These are phyloP conservation scores for Malus hybrid DNA, from an alignment of 331 rosid species.

Conservation along the genomic window DNA sequence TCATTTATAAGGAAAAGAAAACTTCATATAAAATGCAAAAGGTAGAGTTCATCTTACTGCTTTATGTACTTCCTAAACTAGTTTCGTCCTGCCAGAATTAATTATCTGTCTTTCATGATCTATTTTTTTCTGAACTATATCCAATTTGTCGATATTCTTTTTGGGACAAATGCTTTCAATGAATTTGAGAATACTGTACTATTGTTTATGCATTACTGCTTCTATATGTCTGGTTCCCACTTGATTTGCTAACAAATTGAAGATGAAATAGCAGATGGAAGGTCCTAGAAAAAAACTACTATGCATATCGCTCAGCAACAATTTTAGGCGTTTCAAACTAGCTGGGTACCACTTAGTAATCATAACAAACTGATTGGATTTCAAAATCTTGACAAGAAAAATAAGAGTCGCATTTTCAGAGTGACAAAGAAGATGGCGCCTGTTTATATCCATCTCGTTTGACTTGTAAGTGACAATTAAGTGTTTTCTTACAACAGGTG, in stretches of 20 bases:
- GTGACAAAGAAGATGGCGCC: neutral
- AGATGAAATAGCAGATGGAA: neutral
- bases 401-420: neutral
- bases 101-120: too few species aligned
- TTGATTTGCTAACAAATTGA: neutral
- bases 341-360: neutral
- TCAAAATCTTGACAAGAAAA: neutral
- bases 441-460: neutral
- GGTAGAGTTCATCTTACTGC: too few species aligned
- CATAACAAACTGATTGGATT: neutral
- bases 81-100: too few species aligned
- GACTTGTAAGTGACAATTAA: constrained; percentile 6
- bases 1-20: too few species aligned
- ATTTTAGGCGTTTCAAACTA: neutral
- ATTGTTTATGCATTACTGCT: too few species aligned
- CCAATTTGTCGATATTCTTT: too few species aligned
- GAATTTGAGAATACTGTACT: too few species aligned
- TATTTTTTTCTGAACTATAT: too few species aligned
- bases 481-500: neutral
- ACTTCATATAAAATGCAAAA: too few species aligned
- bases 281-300: neutral
- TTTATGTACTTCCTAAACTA: too few species aligned
- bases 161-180: too few species aligned
- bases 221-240: neutral
- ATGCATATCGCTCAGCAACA: neutral